Percentiles rank a stretch among this genome's conserved stretches.
Conservation (phyloP, 2,329 filamentous ascomycete genomes). For the Neopestalotiopsis sp. region DNA sequence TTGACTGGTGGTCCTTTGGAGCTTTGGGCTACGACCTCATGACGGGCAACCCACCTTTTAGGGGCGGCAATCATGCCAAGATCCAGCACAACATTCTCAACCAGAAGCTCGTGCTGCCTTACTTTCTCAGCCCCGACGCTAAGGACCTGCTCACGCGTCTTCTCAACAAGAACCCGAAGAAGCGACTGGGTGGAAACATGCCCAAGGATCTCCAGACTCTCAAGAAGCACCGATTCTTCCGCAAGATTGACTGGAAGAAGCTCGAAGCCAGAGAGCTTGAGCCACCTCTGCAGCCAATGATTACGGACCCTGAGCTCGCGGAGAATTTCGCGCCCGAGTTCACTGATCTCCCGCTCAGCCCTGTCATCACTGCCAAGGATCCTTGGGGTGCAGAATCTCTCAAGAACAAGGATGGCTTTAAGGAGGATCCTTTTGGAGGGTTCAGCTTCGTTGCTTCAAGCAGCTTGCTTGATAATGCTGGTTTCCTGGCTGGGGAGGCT, state of each 20-base stretch:
- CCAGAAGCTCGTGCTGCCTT: conserved; percentile 86
- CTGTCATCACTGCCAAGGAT: conserved; percentile 58
- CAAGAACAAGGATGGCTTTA: conserved; percentile 40
- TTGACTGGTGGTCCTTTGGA: conserved; percentile 99
- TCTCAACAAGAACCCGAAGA: conserved; percentile 88
- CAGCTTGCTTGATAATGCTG: conserved; percentile 58
- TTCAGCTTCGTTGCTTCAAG: conserved; percentile 68
- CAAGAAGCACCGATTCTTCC: conserved; percentile 95
- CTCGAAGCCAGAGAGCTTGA: conserved; percentile 82
- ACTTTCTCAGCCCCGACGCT: conserved; percentile 88
- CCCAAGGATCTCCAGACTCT: conserved; percentile 84
- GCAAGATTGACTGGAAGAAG: conserved; percentile 92
- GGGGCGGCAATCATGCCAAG: conserved; percentile 88
- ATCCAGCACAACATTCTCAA: conserved; percentile 96
- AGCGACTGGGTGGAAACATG: conserved; percentile 87
- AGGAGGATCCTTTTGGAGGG: conserved; percentile 65
- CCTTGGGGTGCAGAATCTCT: conserved; percentile 42
- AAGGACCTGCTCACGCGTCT: conserved; percentile 93
- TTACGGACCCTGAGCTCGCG: conserved; percentile 92
- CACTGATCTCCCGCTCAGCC: conserved; percentile 82
- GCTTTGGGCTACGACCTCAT: conserved; percentile 91
- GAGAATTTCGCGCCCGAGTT: conserved; percentile 98
- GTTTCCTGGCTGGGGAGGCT: conserved; percentile 38
- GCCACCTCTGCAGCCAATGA: conserved; percentile 89
- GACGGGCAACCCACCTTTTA: conserved; percentile 90